phyloP scores from a whole-genome alignment of 352 stramenopile genomes.

The Pythium apleroticum region DNA sequence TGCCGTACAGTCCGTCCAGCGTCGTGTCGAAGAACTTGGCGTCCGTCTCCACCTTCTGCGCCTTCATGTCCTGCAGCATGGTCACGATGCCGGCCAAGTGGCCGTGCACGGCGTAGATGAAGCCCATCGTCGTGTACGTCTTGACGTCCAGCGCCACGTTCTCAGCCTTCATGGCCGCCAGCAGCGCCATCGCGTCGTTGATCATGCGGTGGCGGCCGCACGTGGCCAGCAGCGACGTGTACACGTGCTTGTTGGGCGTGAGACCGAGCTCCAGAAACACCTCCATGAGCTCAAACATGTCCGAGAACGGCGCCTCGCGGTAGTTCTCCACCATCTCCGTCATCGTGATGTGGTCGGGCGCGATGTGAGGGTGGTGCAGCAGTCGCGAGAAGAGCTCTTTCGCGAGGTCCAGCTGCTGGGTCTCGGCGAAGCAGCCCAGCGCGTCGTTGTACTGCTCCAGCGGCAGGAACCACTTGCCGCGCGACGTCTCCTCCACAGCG shows the following conservation, averaged over 20 bases:
- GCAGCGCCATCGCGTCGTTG: constrained; percentile 53
- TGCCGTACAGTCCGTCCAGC: constrained; percentile 52
- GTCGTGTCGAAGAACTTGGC: constrained; percentile 64
- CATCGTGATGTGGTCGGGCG: constrained; percentile 75
- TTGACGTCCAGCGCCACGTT: constrained; percentile 54
- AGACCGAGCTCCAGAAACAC: constrained; percentile 61
- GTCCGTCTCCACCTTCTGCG: constrained; percentile 39
- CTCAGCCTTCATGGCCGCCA: constrained; percentile 53
- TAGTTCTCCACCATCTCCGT: constrained; percentile 76
- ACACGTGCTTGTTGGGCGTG: constrained; percentile 65
- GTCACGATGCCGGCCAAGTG: constrained; percentile 48
- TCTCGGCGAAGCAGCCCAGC: constrained; percentile 61
- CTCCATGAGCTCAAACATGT: constrained; percentile 74
- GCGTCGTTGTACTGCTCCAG: constrained; percentile 81
- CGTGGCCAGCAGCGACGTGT: constrained; percentile 68
- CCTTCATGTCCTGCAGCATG: constrained; percentile 49
- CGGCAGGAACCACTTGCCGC: constrained; percentile 52
- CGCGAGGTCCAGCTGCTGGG: constrained; percentile 44
- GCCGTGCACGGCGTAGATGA: constrained; percentile 58
- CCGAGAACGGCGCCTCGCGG: constrained; percentile 48
- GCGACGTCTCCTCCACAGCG: constrained; percentile 39
- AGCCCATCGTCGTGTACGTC: constrained; percentile 63
- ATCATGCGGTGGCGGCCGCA: constrained; percentile 59
- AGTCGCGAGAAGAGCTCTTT: constrained; percentile 68
- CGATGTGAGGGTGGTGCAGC: constrained; percentile 50